Evolutionary conservation across 345 rosid species (phyloP).

Genomic region (Populus euphratica): DNA sequence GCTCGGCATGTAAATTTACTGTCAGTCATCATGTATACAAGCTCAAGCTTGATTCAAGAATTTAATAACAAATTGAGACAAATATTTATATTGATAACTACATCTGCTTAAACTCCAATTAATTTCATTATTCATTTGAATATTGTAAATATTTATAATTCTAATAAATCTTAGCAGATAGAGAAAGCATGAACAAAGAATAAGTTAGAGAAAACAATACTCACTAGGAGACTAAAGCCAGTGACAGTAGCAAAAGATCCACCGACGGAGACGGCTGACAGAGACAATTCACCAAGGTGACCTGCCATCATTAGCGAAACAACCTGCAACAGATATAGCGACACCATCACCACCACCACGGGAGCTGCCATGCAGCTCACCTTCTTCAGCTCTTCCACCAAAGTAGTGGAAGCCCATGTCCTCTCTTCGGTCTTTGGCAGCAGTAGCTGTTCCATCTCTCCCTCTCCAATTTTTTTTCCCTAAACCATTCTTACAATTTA

Average conservation of each 20-base stretch:
- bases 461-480: not conserved
- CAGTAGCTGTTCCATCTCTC: slow-evolving; percentile 1
- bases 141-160: too few relatives aligned
- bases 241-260: slow-evolving; percentile 27
- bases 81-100: not conserved
- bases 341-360: slow-evolving; percentile 27
- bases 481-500: not conserved
- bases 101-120: not conserved
- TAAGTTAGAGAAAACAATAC: not conserved
- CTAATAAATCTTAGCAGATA: too few relatives aligned
- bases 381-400: slow-evolving; percentile 25
- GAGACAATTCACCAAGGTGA: slow-evolving; percentile 27
- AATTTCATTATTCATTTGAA: too few relatives aligned
- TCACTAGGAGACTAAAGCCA: slow-evolving; percentile 25
- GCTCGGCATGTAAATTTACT: not conserved
- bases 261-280: slow-evolving; percentile 26
- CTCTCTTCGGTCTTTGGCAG: not conserved
- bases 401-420: slow-evolving; percentile 2
- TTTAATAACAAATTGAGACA: not conserved
- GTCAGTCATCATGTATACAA: not conserved
- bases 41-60: not conserved
- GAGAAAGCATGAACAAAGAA: not conserved
- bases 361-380: slow-evolving; percentile 27
- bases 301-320: slow-evolving; percentile 32
- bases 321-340: slow-evolving; percentile 13